Evolutionary conservation across 2,329 filamentous ascomycete species (phyloP), one percentile per base, ranked within the genome.

Genomic region (Xylaria polymorpha): DNA sequence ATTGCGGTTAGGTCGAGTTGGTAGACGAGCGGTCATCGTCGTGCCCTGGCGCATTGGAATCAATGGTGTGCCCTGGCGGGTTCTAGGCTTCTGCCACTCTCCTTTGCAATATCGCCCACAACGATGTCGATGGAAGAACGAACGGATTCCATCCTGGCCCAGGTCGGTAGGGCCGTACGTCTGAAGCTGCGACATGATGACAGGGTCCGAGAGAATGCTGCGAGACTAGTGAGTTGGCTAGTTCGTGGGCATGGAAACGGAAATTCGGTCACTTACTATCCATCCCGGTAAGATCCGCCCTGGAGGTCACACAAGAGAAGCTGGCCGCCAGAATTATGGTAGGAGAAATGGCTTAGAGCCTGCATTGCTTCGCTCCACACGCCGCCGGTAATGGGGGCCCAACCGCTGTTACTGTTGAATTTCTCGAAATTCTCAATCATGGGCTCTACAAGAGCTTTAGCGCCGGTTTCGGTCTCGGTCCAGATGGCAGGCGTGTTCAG

Each of bases 351-450:
- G 72, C 81, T 82, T n/a, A 83, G 74, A 0, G 81, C 80, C 71
- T 83, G 81, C 80, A 83, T 82, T 3, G 72, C 78, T 29, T 79
- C 69, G 2, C 76, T 74, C 80, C 81, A 82, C 4, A 56, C 48
- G 0, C 44, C 51, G 20, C 56, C 65, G 0, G 69, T 69, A 7
- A 74, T 70, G 65, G 80, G 72, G 44, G 32, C 74, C 81, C 81
- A 84, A 51, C 81, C 81, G 1, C 72, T 78, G 70, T 83, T 83
- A 77, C 81, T 83, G 74, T 83, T 83, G 76, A 82, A 83, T 74
- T 82, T 83, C 67, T 81, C 73, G 71, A 82, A 83, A 69, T 82
- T 80, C n/a, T 79, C 66, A 60, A 83, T 83, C 71, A 81, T 81
- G 1, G 81, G 81, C 72, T 83, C 81, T 29, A 69, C 48, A 0